Conservation (phyloP, 805 yeast species). For the Scheffersomyces stipitis region DNA sequence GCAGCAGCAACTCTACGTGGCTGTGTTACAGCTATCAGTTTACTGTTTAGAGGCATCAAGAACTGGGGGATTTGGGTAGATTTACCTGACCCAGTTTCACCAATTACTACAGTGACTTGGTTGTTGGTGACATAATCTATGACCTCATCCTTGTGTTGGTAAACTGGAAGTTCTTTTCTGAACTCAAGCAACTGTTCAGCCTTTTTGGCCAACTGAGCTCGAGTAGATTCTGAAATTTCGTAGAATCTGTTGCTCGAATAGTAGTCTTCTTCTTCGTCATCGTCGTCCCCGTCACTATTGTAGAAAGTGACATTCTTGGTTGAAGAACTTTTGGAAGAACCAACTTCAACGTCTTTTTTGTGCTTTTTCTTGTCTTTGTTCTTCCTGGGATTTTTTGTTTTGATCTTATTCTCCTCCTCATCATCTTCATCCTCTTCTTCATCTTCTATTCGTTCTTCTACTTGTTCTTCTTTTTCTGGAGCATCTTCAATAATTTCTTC, state of each 20-base stretch:
- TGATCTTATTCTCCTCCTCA: neutral
- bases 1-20: slow-evolving; percentile 98
- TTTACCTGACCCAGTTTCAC: slow-evolving; percentile 98
- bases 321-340: too few relatives aligned
- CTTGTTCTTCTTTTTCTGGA: slow-evolving; percentile 1
- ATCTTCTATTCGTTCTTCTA: neutral
- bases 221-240: slow-evolving; percentile 3
- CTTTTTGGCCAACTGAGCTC: slow-evolving; percentile 35
- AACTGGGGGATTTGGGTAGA: slow-evolving; percentile 97
- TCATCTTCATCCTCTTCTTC: too few relatives aligned
- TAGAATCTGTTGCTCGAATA: slow-evolving; percentile 11
- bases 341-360: too few relatives aligned
- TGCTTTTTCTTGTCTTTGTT: too few relatives aligned
- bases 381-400: neutral
- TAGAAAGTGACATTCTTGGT: slow-evolving; percentile 5
- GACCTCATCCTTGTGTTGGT: slow-evolving; percentile 64
- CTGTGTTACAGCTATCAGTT: slow-evolving; percentile 86
- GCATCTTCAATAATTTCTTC: too few relatives aligned
- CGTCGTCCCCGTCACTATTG: slow-evolving; percentile 9
- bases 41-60: slow-evolving; percentile 53
- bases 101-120: slow-evolving; percentile 79
- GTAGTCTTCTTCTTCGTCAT: slow-evolving; percentile 10
- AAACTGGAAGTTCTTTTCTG: slow-evolving; percentile 72
- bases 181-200: slow-evolving; percentile 47
- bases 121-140: slow-evolving; percentile 52